phyloP scores from a whole-genome alignment of 2,329 filamentous ascomycete genomes.

The Exophiala aquamarina region DNA sequence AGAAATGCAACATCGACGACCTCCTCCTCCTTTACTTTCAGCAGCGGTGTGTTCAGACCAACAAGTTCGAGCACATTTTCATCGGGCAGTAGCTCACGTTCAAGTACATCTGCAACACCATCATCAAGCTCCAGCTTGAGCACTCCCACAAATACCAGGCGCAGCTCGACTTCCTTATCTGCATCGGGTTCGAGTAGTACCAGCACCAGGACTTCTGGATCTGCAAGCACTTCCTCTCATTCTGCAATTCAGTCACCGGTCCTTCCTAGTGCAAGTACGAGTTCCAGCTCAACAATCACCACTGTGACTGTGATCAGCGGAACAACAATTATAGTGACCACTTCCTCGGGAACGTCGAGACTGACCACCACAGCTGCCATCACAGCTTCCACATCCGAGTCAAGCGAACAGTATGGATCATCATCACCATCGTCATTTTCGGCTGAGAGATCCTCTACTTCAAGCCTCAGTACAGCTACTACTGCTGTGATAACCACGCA shows the following conservation, averaged over 20 bases:
- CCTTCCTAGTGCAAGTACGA: too few species aligned
- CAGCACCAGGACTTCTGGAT: conserved; percentile 4
- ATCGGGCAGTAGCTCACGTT: conserved; percentile 1
- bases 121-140: conserved; percentile 9
- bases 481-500: conserved; percentile 1
- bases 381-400: conserved; percentile 2
- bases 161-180: conserved; percentile 4
- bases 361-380: conserved; percentile 4
- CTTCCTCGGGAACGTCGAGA: conserved; percentile 1
- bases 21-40: conserved; percentile 18
- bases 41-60: conserved; percentile 22
- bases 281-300: neutral
- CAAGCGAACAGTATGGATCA: conserved; percentile 9
- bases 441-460: neutral
- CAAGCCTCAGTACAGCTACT: neutral
- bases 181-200: conserved; percentile 5
- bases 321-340: conserved; percentile 7
- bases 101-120: conserved; percentile 2
- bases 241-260: too few species aligned
- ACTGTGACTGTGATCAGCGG: conserved; percentile 12
- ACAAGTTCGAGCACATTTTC: conserved; percentile 5
- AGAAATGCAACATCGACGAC: conserved; percentile 13
- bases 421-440: too few species aligned
- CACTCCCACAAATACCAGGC: conserved; percentile 7
- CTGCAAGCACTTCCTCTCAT: conserved; percentile 5